Evolutionary conservation across 805 yeast genomes (phyloP).

Genomic region (Isabelozyma pseudorhagii): DNA sequence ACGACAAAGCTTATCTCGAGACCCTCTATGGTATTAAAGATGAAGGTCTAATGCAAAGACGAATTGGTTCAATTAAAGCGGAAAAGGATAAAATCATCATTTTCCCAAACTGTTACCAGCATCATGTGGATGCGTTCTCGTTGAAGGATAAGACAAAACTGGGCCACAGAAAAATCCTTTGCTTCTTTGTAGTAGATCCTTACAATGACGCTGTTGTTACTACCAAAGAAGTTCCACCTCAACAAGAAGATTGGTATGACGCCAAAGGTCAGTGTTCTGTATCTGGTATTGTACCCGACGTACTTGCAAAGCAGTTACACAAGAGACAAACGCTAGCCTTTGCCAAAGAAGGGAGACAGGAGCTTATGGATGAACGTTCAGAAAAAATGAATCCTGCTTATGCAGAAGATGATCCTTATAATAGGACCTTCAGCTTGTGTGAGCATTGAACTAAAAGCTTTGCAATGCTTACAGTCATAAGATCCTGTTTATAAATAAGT

Average conservation of each 20-base stretch:
- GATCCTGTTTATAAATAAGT: neutral
- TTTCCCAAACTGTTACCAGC: slow-evolving; percentile 39
- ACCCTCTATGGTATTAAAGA: slow-evolving; percentile 27
- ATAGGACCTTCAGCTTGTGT: neutral
- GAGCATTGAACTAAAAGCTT: neutral
- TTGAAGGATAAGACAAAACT: slow-evolving; percentile 30
- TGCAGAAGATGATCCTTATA: neutral
- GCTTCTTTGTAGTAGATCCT: slow-evolving; percentile 40
- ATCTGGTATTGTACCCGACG: neutral
- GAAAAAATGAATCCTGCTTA: neutral
- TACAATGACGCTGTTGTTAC: slow-evolving; percentile 21
- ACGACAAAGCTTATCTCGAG: slow-evolving; percentile 21
- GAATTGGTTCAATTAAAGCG: slow-evolving; percentile 23
- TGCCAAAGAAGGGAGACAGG: neutral
- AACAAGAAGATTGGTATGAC: slow-evolving; percentile 33
- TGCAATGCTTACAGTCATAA: too few relatives aligned
- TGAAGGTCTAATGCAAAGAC: slow-evolving; percentile 19
- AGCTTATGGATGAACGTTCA: neutral
- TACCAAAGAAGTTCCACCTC: slow-evolving; percentile 35
- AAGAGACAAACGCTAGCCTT: neutral
- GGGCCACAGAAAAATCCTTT: slow-evolving; percentile 38
- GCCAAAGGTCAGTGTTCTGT: slow-evolving; percentile 3
- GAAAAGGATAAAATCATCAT: slow-evolving; percentile 25
- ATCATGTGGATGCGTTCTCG: slow-evolving; percentile 37
- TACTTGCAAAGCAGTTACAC: neutral